Evolutionary conservation across 1,139 yeast genomes (phyloP), one percentile per base, ranked within the genome.

Genomic region (Candida albicans): DNA sequence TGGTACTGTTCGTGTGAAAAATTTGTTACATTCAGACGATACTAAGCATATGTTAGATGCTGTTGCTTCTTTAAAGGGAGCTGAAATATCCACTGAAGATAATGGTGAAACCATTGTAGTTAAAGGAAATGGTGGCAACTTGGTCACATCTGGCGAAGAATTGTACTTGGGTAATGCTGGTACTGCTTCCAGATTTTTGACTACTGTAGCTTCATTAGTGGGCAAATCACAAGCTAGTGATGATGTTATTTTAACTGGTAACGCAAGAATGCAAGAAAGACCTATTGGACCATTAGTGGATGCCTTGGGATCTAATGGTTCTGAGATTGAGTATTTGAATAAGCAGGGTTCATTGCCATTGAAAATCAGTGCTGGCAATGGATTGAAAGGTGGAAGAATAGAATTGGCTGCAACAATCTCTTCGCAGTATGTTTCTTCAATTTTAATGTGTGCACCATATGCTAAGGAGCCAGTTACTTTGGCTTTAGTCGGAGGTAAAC

Each of bases 241-340:
- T 4, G 62, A 70, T 46, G 82, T 90, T 33, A 67, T 82, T 10
- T 75, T 95, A 52, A 93, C 98, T 4, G 99, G 99, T 56, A 93
- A 93, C 62, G 84, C 89, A 35, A 81, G 99, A 66, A 93, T 93
- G 99, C 96, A 93, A 67, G 95, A 91, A 64, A 80, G 99, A 58
- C 99, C 99, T 27, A 89, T 89, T 56, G 98, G 96, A 26, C 97
- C 99, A 5, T 76, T 93, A 46, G 98, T 93, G 11, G 96, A 90
- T 53, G 96, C 99, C 3, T 75, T 93, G 52, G 76, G 84, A 46
- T 66, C 78, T 8, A 93, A 91, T 56, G 98, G 99, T 33, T 81
- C 91, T 5, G 61, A 69, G 10, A 79, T 93, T 44, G 81, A 79
- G 26, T 93, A 88, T 60, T 65, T 83, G 53, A 90, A 88, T 54